Evolutionary conservation across 805 yeast genomes (phyloP), one percentile per base, ranked within the genome.

Genomic region (Cyberlindnera veronae): DNA sequence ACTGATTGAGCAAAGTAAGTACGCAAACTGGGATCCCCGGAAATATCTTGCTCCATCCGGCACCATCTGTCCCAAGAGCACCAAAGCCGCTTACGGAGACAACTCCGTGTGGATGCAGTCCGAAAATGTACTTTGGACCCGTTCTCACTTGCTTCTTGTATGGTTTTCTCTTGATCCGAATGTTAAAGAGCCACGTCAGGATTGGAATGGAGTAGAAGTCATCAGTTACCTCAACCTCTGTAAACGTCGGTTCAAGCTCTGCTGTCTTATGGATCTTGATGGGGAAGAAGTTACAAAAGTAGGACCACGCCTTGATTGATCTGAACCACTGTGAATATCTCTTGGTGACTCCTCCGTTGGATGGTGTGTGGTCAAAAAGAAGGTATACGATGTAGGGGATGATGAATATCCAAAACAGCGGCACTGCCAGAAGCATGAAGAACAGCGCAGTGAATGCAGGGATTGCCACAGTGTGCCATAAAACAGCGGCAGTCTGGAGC

Each of bases 71-170:
- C 0, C 83, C 88, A 46, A 90, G 67, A 0, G 82, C 80, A 1
- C 95, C 95, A 59, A 90, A 80, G 1, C 83, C 90, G 3, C 97
- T 96, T 74, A 90, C 72, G 1, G 95, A 85, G 11, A 90, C 89
- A 13, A 91, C 90, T 0, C 99, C 99, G 61, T 93, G 99, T 0
- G 99, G 99, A 61, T 90, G 97, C 55, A 87, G 82, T 0, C 96
- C 95, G 63, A 91, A 91, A 2, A 91, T 77, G 61, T 93, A 91
- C 27, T 83, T 67, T 3, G 87, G 90, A 0, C 88, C 91, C 3
- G 77, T 63, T 35, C 71, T 54, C 2, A 68, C 62, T 31, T 55
- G 52, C 36, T 60, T 60, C 21, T 41, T 48, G 24, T 55, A 54
- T 10, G 64, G 60, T 27, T 44, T 42, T 36, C 45, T 45, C 29